Evolutionary conservation across 345 rosid species (phyloP), one percentile per base, ranked within the genome.

Genomic region (Turnera subulata): DNA sequence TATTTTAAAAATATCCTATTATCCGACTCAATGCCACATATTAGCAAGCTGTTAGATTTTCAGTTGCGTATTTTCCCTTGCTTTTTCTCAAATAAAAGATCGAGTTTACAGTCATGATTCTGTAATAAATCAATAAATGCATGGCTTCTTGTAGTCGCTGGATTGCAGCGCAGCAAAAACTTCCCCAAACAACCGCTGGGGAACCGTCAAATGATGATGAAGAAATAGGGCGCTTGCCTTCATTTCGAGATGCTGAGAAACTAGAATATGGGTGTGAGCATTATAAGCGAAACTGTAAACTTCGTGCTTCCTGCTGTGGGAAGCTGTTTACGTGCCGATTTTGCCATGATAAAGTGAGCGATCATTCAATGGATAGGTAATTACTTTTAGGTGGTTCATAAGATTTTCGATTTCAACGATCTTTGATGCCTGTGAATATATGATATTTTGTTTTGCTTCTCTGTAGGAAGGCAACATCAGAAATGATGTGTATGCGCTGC

Each of bases 401-500:
- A 23, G n/a, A 17, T 3, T 15, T n/a, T 38, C 15, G 39, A 62
- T 62, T 63, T 24, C 3, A 47, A 29, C 4, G 35, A 3, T 29
- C 8, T 4, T 48, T 47, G 23, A 49, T 63, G 49, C 32, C 46
- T 50, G 55, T 53, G n/a, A 38, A 26, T 50, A 12, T 5, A 18
- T 69, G 61, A 69, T 50, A 43, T 59, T 46, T 56, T 55, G 44
- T 46, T 68, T 10, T 46, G 5, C 35, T 20, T 60, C 29, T 50
- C 61, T 64, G 46, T 77, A 85, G 92, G 65, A 85, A 82, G 73
- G 81, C 80, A 58, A 75, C 88, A 20, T 55, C 72, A 33, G 85
- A 85, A 71, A 85, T 85, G 92, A 78, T 85, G 88, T 82, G 88
- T 72, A 85, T 85, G 92, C 55, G 48, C 7, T 85, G 88, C 83